Base-by-base conservation (phyloP, 495 filamentous ascomycete species). In the Lepidopterella palustris region DNA sequence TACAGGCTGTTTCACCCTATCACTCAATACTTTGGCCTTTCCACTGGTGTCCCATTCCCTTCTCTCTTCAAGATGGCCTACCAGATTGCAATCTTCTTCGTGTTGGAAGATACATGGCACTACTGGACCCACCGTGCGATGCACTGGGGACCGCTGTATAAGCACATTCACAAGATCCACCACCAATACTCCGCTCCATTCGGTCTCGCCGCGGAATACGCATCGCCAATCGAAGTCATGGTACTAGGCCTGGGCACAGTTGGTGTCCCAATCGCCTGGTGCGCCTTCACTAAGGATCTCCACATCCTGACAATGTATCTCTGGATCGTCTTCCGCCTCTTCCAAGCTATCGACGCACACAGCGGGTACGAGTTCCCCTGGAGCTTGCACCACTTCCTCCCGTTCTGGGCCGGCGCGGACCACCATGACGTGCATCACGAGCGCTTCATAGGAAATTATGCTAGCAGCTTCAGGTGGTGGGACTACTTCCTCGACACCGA, bases 401-500 rank as follows among this genome's bases (percentile, higher is more conserved):
- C 93, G 13, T 95, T 97, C 82, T 98, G 95, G 95, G 93, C 92
- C 58, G 93, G 93, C 63, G 93, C 93, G 31, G 86, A 95, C 60
- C 92, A 97, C 76, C 93, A 98, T 74, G 93, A 98, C 70, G 77
- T 89, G 26, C 93, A 98, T 74, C 93, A 98, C 74, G 93, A 98
- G 79, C 84, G 86, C 60, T 98, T 98, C 79, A 89, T 97, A 66
- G 93, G 93, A 55, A 98, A 98, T 77, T 98, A 96, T 72, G 80
- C 92, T 24, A 96, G 90, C 71, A 95, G 89, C 77, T 98, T 98
- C 83, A 83, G 95, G 69, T 98, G 95, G 95, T 97, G 95, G 93
- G 93, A 98, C 74, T 93, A 87, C 71, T 63, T 87, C 61, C 81
- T 97, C 56, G 91, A 97, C 73, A 98, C 93, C 53, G 92, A 98